Evolutionary conservation across 2,329 filamentous ascomycete species (phyloP).

Genomic region (Elsinoe perseae): DNA sequence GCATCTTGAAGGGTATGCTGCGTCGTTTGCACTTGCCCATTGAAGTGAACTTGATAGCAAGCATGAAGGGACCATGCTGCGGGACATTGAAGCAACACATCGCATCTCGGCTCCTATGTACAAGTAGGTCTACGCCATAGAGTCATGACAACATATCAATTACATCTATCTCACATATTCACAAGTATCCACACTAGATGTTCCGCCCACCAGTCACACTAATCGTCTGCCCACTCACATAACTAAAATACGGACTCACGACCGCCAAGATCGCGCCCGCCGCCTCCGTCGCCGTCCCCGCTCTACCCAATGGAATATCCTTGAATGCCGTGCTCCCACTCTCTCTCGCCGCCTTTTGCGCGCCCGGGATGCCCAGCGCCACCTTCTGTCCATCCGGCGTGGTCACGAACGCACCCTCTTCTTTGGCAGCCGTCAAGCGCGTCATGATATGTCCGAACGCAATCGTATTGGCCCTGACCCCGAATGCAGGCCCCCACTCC

Average conservation of each 20-base stretch:
- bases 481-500: slow-evolving; percentile 78
- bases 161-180: no score
- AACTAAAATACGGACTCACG: slow-evolving; percentile 72
- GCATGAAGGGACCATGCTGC: no score
- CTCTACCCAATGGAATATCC: slow-evolving; percentile 71
- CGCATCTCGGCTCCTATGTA: no score
- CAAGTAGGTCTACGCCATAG: no score
- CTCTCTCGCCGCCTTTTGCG: slow-evolving; percentile 44
- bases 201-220: slow-evolving; percentile 71
- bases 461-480: slow-evolving; percentile 73
- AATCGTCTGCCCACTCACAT: slow-evolving; percentile 81
- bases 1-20: no score
- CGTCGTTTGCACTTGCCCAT: no score
- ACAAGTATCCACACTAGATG: slow-evolving; percentile 38
- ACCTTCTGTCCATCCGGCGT: slow-evolving; percentile 70
- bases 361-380: slow-evolving; percentile 62
- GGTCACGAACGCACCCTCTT: slow-evolving; percentile 70
- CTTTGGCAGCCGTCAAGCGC: slow-evolving; percentile 73
- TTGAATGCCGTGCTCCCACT: slow-evolving; percentile 33
- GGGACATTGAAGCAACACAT: no score
- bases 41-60: no score
- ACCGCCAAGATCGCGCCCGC: slow-evolving; percentile 70
- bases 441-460: slow-evolving; percentile 79
- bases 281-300: slow-evolving; percentile 72
- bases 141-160: no score